Conservation (phyloP, 208 protist species). For the Wallacemonas rigidus region DNA sequence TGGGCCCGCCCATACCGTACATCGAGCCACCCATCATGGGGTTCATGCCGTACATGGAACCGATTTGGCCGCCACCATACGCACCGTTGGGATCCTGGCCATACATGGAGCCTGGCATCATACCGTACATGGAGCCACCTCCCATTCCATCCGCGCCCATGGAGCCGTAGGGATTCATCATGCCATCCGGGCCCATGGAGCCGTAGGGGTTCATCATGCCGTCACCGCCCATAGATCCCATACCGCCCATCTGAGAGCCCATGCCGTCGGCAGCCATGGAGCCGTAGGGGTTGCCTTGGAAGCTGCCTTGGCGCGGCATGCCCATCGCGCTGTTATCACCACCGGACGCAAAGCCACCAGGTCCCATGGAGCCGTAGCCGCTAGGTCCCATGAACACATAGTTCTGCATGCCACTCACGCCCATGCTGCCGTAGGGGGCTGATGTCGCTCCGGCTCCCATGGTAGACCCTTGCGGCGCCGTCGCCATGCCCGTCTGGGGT, state of each 20-base stretch:
- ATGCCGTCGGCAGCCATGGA: conserved; percentile 18
- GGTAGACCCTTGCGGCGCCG: not conserved
- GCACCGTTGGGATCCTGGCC: not conserved
- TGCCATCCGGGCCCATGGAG: conserved; percentile 17
- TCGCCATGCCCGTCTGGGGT: no score
- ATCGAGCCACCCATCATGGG: conserved; percentile 8
- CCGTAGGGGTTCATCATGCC: conserved; percentile 21
- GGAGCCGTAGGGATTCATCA: not conserved
- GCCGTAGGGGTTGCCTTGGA: conserved; percentile 20
- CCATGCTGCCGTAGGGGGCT: conserved; percentile 22
- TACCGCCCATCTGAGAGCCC: conserved; percentile 23
- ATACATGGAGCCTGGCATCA: conserved; percentile 16
- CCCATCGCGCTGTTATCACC: conserved; percentile 28
- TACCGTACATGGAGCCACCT: conserved; percentile 10
- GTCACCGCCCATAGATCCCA: conserved; percentile 23
- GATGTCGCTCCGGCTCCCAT: not conserved
- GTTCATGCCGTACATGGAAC: conserved; percentile 6
- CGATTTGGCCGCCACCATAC: not conserved
- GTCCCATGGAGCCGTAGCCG: conserved; percentile 21
- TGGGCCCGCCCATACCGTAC: conserved; percentile 10
- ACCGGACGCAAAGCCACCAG: not conserved
- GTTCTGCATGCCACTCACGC: not conserved
- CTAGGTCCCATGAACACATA: conserved; percentile 20
- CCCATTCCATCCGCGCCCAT: conserved; percentile 19
- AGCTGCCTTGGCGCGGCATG: not conserved